Evolutionary conservation across 2,329 filamentous ascomycete genomes (phyloP), one percentile per base, ranked within the genome.

Genomic region (Trichophyton mentagrophytes): DNA sequence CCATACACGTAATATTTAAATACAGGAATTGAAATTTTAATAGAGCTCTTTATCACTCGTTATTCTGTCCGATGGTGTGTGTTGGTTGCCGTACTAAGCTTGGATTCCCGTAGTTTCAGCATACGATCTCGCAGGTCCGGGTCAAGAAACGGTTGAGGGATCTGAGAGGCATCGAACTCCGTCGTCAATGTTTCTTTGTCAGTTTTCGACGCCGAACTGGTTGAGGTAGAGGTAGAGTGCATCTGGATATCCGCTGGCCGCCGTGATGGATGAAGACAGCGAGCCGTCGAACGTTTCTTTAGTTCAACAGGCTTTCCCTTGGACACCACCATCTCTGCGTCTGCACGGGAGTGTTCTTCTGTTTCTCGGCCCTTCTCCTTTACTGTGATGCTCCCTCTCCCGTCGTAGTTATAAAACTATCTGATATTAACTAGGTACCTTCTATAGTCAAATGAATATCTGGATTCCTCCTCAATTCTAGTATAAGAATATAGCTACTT

Each of bases 61-160:
- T 20, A 9, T 22, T 20, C 17, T 22, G 9, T 47, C 17, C 30
- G 3, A n/a, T 53, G 6, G 3, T 33, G 22, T 15, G 22, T n/a
- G 22, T 53, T 30, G 49, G 22, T 53, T 30, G 49, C 13, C 1
- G 25, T 33, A 4, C 11, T 25, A 7, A 17, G 4, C 17, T 25
- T 13, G 15, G 49, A 15, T 20, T 3, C 49, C 22, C 7, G 49
- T 30, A 30, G 49, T 17, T 33, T 53, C 27, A 27, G 49, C 22
- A 53, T 27, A 20, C 49, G 49, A 9, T 27, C 49, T 15, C 17
- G 49, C 49, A 53, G 22, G 2, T 25, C 49, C 3, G 49, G 49
- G 22, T 66, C 63, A 2, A 66, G 57, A 49, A 66, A 66, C 1
- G 64, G 64, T 44, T 66, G 64, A 8, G 61, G 63, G 7, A 55